phyloP scores from a whole-genome alignment of 2,329 filamentous ascomycete genomes.

The Colletotrichum sidae region DNA sequence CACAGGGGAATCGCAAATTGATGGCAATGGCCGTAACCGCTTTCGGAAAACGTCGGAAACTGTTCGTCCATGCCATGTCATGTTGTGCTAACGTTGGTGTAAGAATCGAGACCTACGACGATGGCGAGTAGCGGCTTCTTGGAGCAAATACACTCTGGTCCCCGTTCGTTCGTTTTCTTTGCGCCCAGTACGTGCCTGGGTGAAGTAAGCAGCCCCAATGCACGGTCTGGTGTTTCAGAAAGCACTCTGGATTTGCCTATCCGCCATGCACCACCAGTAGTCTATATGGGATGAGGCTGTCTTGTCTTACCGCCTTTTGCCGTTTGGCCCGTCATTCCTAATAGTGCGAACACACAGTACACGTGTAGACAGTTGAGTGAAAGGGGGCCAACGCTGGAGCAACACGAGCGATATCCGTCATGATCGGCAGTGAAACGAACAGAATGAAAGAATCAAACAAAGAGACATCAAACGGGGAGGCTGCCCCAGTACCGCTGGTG shows the following conservation, averaged over 20 bases:
- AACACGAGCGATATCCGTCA: no score
- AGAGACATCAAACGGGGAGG: neutral
- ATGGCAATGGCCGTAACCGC: no score
- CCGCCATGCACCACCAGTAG: slow-evolving; percentile 16
- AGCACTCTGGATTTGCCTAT: slow-evolving; percentile 9
- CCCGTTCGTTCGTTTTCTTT: neutral
- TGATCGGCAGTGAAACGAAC: neutral
- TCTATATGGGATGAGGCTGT: slow-evolving; percentile 1
- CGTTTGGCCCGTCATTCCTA: slow-evolving; percentile 13
- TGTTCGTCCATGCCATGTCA: neutral
- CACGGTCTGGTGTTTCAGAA: slow-evolving; percentile 32
- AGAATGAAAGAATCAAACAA: neutral
- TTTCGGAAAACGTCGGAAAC: neutral
- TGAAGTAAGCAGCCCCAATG: slow-evolving; percentile 14
- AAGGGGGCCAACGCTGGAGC: neutral
- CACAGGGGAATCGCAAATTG: no score
- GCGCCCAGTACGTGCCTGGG: no score
- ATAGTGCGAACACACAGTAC: neutral
- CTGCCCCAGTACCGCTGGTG: no score
- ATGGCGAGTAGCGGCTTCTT: neutral
- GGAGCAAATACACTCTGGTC: neutral
- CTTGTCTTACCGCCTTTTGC: slow-evolving; percentile 25
- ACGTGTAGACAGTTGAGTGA: neutral
- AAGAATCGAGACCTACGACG: no score
- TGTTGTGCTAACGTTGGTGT: neutral